These are phyloP conservation scores for Colletotrichum chlorophyti DNA, from an alignment of 2,329 filamentous ascomycete genomes.

Conservation along the genomic window DNA sequence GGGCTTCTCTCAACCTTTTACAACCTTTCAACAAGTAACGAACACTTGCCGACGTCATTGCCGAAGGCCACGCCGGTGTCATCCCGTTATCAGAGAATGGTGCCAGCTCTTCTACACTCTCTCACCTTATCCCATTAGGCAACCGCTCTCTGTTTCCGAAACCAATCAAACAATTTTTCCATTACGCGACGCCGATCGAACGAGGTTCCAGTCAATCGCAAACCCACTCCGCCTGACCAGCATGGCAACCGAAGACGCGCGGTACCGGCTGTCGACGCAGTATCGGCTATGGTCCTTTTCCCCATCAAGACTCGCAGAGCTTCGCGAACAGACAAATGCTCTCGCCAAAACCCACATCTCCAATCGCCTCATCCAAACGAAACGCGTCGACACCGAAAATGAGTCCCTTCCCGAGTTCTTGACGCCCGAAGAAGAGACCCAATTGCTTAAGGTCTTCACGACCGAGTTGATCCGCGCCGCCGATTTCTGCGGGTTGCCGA, in stretches of 20 bases:
- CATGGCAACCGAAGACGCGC: constrained; percentile 86
- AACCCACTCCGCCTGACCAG: constrained; percentile 23
- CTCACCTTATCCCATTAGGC: no score
- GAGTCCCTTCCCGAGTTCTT: constrained; percentile 73
- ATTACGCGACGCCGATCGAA: no score
- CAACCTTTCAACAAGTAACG: no score
- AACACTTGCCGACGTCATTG: no score
- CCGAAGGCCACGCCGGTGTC: no score
- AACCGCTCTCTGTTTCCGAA: no score
- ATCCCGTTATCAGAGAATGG: no score
- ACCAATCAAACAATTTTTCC: no score
- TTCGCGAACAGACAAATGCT: constrained; percentile 80
- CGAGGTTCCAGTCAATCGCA: background rate
- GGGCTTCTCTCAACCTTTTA: no score
- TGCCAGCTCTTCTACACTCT: no score
- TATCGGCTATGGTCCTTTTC: constrained; percentile 94
- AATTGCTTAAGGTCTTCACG: constrained; percentile 80
- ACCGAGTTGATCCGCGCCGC: constrained; percentile 64
- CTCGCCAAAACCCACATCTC: constrained; percentile 71
- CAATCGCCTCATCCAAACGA: constrained; percentile 56
- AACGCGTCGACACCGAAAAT: constrained; percentile 34
- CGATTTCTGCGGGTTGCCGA: constrained; percentile 58
- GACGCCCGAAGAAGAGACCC: constrained; percentile 81
- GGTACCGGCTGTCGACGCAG: constrained; percentile 90
- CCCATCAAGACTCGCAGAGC: constrained; percentile 69